Percentiles rank a stretch among this genome's conserved stretches.
phyloP scores from a whole-genome alignment of 2,329 filamentous ascomycete genomes.

The Fusarium pseudograminearum region DNA sequence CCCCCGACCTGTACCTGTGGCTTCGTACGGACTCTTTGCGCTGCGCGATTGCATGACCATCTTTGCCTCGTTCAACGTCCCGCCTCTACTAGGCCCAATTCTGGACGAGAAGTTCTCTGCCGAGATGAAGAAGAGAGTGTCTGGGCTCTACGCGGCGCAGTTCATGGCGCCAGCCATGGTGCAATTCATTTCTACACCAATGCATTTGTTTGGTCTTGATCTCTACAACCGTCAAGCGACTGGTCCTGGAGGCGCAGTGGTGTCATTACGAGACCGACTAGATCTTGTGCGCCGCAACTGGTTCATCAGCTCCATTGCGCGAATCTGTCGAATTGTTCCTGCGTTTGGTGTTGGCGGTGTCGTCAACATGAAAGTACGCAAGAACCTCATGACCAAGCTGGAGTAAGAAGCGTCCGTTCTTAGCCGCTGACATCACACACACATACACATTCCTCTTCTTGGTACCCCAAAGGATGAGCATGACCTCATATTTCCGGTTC shows the following conservation, averaged over 20 bases:
- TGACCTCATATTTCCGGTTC: not conserved
- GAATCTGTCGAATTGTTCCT: conserved; percentile 87
- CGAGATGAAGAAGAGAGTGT: conserved; percentile 59
- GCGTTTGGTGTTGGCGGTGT: conserved; percentile 91
- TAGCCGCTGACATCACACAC: conserved; percentile 3
- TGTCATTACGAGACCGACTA: conserved; percentile 70
- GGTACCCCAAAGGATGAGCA: not conserved
- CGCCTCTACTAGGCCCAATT: conserved; percentile 78
- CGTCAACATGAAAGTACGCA: conserved; percentile 80
- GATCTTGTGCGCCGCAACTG: conserved; percentile 79
- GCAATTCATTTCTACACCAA: conserved; percentile 82
- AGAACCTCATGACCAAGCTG: conserved; percentile 72
- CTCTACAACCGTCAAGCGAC: conserved; percentile 77
- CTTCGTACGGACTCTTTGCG: conserved; percentile 83
- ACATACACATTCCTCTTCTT: not conserved
- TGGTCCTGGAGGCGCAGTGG: conserved; percentile 43
- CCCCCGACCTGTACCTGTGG: conserved; percentile 70
- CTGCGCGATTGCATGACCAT: conserved; percentile 88
- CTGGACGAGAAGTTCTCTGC: conserved; percentile 68
- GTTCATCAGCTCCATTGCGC: conserved; percentile 76
- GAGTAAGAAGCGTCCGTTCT: conserved; percentile 46
- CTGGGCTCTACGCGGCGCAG: conserved; percentile 76
- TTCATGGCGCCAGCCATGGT: conserved; percentile 83
- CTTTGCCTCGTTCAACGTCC: conserved; percentile 92
- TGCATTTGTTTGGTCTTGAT: conserved; percentile 88